Conservation (phyloP, 257 asterid species). For the Solanum megistacrolobum region DNA sequence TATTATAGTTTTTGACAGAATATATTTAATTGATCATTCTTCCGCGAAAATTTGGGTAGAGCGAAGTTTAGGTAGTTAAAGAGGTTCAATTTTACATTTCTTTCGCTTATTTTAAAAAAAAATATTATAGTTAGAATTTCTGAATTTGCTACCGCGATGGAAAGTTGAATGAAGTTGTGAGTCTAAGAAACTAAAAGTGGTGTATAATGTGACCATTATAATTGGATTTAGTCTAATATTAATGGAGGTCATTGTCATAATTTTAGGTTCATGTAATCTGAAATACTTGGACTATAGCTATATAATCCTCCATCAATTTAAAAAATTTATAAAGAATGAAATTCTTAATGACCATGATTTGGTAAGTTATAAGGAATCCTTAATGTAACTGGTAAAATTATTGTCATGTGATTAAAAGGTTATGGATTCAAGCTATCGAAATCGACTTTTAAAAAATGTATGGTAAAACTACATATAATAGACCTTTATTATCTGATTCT, state of each 20-base stretch:
- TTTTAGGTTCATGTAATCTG: not conserved
- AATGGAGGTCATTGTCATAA: not conserved
- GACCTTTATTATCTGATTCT: not conserved
- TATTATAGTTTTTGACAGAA: not conserved
- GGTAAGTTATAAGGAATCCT: not conserved
- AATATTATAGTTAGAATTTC: not conserved
- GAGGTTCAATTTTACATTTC: not conserved
- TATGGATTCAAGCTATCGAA: not conserved
- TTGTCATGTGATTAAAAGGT: not conserved
- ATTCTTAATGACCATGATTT: not conserved
- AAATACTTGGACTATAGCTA: not conserved
- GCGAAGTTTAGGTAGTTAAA: not conserved
- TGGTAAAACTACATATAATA: not conserved
- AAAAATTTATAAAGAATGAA: not conserved
- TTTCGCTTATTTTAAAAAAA: rapidly evolving
- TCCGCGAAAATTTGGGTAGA: not conserved
- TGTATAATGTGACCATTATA: not conserved
- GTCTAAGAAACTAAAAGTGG: not conserved
- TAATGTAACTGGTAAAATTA: not conserved
- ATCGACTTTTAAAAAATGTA: not conserved
- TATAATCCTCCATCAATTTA: not conserved
- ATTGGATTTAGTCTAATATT: not conserved
- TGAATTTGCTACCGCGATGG: not conserved
- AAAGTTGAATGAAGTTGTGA: not conserved
- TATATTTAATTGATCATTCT: not conserved